Conservation (phyloP, 805 yeast genomes). For the Metschnikowia proteae region DNA sequence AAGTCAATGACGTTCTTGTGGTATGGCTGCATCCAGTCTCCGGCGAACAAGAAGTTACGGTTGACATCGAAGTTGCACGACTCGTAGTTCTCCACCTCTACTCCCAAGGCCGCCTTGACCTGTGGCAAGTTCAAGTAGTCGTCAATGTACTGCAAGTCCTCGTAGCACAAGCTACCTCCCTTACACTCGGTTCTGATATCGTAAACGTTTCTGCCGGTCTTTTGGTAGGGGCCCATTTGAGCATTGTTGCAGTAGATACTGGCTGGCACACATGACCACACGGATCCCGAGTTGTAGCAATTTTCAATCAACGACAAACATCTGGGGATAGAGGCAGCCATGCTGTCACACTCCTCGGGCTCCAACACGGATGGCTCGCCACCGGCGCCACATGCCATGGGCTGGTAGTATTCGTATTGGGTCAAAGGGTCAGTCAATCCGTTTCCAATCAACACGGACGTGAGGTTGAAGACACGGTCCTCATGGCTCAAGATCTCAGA, state of each 20-base stretch:
- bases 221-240: constrained; percentile 52
- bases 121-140: constrained; percentile 70
- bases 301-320: constrained; percentile 71
- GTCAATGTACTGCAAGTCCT: constrained; percentile 71
- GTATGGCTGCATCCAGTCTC: constrained; percentile 92
- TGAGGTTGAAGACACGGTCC: constrained; percentile 18
- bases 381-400: constrained; percentile 93
- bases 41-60: constrained; percentile 76
- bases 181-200: constrained; percentile 83
- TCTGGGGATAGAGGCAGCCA: constrained; percentile 62
- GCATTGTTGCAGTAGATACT: constrained; percentile 83
- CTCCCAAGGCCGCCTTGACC: constrained; percentile 82
- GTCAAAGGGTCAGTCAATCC: constrained; percentile 80
- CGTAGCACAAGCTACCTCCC: constrained; percentile 67
- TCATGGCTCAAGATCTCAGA: constrained; percentile 69
- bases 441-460: constrained; percentile 83
- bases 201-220: constrained; percentile 86
- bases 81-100: constrained; percentile 75
- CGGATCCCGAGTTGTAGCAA: constrained; percentile 72
- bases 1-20: constrained; percentile 63
- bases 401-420: constrained; percentile 46
- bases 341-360: constrained; percentile 63
- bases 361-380: constrained; percentile 74
- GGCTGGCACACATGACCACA: constrained; percentile 89
- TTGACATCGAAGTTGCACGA: constrained; percentile 77